These are phyloP conservation scores for Cyclotella choctawhatcheeana DNA, from an alignment of 108 stramenopile species.

Conservation along the genomic window DNA sequence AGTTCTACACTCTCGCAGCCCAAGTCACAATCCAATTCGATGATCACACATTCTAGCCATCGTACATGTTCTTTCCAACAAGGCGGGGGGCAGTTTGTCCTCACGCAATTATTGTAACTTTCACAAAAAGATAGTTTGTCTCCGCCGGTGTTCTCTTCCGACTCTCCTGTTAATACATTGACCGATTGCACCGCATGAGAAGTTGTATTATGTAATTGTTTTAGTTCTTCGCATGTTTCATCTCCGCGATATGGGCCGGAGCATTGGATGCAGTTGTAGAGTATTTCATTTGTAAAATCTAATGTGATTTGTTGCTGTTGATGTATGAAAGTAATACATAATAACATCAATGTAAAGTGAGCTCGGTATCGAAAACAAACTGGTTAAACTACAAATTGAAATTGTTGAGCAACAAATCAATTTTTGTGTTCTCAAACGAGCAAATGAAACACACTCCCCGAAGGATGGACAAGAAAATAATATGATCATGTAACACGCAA, in stretches of 20 bases:
- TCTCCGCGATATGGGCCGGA: constrained; percentile 14
- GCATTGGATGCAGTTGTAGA: constrained; percentile 24
- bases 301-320: constrained; percentile 19
- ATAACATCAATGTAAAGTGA: too few relatives aligned
- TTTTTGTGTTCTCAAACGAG: too few relatives aligned
- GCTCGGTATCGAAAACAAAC: too few relatives aligned
- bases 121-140: constrained; percentile 20
- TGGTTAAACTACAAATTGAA: too few relatives aligned
- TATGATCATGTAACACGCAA: neutral
- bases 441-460: too few relatives aligned
- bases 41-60: constrained; percentile 30
- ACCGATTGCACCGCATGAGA: neutral
- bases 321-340: too few relatives aligned
- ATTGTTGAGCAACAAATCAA: too few relatives aligned
- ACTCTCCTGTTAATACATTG: neutral
- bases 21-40: constrained; percentile 42
- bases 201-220: constrained; percentile 9
- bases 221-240: constrained; percentile 22
- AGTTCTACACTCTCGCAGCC: constrained; percentile 15
- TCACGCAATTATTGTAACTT: constrained; percentile 25
- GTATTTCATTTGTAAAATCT: constrained; percentile 18
- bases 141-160: neutral
- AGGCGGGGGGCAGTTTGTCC: constrained; percentile 16
- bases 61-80: constrained; percentile 31
- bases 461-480: too few relatives aligned